Evolutionary conservation across 257 asterid species (phyloP).

Genomic region (Fraxinus quadrangulata): DNA sequence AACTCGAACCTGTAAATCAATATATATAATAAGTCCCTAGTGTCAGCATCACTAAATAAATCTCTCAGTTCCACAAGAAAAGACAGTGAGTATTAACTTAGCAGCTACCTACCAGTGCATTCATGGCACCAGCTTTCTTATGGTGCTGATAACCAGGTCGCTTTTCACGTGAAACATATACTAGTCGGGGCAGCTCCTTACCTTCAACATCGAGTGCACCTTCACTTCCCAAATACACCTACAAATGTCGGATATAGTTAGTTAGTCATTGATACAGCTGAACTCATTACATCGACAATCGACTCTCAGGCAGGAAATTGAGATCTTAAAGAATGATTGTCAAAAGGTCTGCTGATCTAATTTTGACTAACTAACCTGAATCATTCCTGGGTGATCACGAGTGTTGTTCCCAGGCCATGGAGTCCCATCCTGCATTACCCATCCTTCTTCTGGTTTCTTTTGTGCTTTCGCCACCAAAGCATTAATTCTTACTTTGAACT

Average conservation of each 20-base stretch:
- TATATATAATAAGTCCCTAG: conserved; percentile 9
- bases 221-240: conserved; percentile 83
- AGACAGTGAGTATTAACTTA: background rate
- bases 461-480: conserved; percentile 81
- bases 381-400: conserved; percentile 90
- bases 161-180: conserved; percentile 83
- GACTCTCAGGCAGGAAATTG: background rate
- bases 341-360: background rate
- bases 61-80: background rate
- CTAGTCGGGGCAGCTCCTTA: conserved; percentile 78
- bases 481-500: conserved; percentile 76
- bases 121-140: conserved; percentile 92
- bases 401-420: conserved; percentile 94
- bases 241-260: conserved; percentile 18
- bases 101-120: conserved; percentile 57
- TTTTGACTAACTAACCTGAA: conserved; percentile 48
- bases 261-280: background rate
- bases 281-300: background rate
- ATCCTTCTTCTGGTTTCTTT: conserved; percentile 91
- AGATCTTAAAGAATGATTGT: background rate
- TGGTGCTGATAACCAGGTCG: conserved; percentile 84
- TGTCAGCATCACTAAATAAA: background rate
- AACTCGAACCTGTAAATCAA: conserved; percentile 62
- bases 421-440: conserved; percentile 92
- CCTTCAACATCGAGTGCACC: conserved; percentile 93